Base-by-base conservation (phyloP, 768 basidiomycete species). In the Rossbeevera mucosa region DNA sequence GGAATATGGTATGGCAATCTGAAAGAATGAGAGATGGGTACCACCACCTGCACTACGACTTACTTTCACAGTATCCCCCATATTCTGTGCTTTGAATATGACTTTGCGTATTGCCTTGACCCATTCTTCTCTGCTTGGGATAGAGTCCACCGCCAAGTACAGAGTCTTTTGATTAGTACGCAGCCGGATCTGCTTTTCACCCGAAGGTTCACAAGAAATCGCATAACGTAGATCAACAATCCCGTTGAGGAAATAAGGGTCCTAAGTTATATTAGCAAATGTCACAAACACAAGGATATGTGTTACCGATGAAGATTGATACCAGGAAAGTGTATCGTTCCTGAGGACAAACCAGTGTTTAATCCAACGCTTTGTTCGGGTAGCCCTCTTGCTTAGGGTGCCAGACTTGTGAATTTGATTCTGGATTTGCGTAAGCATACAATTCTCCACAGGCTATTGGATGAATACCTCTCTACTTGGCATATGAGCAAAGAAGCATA, bases 401-500 rank as follows among this genome's bases (percentile, higher is more conserved):
- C 94, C 96, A 0, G 93, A 95, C 67, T 97, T 98, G 41, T 97
- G 76, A 2, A 94, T 74, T 77, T 94, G 88, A 64, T 94, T 89
- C 93, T 96, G 52, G 48, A 50, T 52, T 53, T 33, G 53, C 21
- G 55, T 63, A 14, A 64, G 57, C 43, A 44, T 18, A 45, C 22
- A 22, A 42, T 42, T 44, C 40, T 33, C 30, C 21, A 29, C 8
- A 24, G 44, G 16, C 14, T 12, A 28, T 16, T 33, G 42, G 53
- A 51, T 47, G 47, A 74, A 43, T 54, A 94, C 94, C 80, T 94
- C 93, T 73, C 85, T 78, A 26, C 84, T 78, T 16, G 92, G 92
- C 84, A 95, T 88, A 66, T 92, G 92, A 2, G 92, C 92, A 69
- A 94, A 99, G 75, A 99, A 99, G 72, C 95, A 97, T 18, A 98